Percentiles rank a stretch among this genome's conserved stretches.
Evolutionary conservation across 2,329 filamentous ascomycete species (phyloP).

Genomic region (Monilinia fructicola): DNA sequence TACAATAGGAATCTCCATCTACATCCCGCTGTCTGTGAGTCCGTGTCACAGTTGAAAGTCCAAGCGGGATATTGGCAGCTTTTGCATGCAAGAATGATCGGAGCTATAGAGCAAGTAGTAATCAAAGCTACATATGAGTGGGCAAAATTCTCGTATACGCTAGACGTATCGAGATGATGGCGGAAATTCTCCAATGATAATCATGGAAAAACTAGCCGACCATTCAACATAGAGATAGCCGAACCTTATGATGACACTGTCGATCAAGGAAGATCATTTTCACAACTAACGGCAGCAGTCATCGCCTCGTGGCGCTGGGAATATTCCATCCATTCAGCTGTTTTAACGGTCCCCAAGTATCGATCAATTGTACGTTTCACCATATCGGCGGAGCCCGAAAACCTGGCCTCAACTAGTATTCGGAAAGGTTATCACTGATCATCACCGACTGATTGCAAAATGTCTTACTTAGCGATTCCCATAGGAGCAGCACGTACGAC

Average conservation of each 20-base stretch:
- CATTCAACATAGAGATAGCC: background rate
- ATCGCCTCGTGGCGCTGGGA: background rate
- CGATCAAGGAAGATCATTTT: background rate
- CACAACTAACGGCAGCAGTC: background rate
- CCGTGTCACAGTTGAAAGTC: background rate
- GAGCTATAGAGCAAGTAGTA: background rate
- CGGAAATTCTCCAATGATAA: background rate
- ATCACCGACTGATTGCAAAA: background rate
- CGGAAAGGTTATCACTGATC: background rate
- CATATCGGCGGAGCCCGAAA: background rate
- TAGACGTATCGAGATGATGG: background rate
- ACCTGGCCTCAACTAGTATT: background rate
- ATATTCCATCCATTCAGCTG: background rate
- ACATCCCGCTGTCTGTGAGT: constrained; percentile 6
- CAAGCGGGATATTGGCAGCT: background rate
- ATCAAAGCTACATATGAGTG: background rate
- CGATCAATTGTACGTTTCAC: background rate
- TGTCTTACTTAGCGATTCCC: background rate
- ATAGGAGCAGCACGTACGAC: background rate
- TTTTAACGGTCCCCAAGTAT: background rate
- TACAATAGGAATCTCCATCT: background rate
- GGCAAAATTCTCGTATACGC: background rate
- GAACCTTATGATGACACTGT: background rate
- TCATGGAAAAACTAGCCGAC: background rate
- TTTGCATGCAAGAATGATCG: background rate